A percentile compares a stretch with the other conserved stretches of the same genome.
Evolutionary conservation across 1,284 basidiomycete species (phyloP).

Genomic region (Porogramme epimiltina): DNA sequence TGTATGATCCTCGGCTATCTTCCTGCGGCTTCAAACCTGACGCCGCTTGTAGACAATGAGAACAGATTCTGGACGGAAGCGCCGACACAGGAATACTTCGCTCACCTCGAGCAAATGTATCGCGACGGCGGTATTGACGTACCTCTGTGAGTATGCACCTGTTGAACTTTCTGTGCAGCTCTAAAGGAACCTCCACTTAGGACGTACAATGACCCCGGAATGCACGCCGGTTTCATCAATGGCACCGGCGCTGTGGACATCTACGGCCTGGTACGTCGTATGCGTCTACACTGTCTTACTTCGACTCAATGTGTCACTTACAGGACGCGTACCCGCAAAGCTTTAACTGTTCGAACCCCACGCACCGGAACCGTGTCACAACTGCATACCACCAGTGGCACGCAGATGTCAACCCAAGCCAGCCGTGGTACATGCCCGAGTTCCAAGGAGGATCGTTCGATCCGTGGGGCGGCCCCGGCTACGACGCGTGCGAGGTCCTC

Average conservation of each 20-base stretch:
- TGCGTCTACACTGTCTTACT: no score
- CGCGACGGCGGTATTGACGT: constrained; percentile 60
- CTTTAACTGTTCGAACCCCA: constrained; percentile 73
- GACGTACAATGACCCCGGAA: constrained; percentile 72
- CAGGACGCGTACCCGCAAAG: constrained; percentile 71
- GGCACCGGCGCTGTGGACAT: constrained; percentile 62
- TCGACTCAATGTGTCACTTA: background rate
- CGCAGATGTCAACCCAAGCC: constrained; percentile 51
- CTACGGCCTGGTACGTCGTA: constrained; percentile 44
- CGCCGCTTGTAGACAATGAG: constrained; percentile 65
- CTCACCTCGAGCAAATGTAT: constrained; percentile 59
- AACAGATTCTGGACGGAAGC: constrained; percentile 38
- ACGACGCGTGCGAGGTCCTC: constrained; percentile 51
- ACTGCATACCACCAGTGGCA: constrained; percentile 65
- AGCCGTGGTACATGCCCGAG: constrained; percentile 68
- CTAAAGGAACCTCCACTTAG: constrained; percentile 9
- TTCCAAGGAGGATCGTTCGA: constrained; percentile 67
- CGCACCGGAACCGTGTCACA: constrained; percentile 58
- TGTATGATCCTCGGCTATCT: constrained; percentile 4
- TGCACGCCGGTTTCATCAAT: constrained; percentile 65
- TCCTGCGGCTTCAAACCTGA: background rate
- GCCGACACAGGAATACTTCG: constrained; percentile 49
- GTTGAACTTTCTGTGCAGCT: no score
- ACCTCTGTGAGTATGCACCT: constrained; percentile 45
- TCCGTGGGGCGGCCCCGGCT: constrained; percentile 72